Evolutionary conservation across 208 protist genomes (phyloP).

Genomic region (Leishmania martiniquensis): DNA sequence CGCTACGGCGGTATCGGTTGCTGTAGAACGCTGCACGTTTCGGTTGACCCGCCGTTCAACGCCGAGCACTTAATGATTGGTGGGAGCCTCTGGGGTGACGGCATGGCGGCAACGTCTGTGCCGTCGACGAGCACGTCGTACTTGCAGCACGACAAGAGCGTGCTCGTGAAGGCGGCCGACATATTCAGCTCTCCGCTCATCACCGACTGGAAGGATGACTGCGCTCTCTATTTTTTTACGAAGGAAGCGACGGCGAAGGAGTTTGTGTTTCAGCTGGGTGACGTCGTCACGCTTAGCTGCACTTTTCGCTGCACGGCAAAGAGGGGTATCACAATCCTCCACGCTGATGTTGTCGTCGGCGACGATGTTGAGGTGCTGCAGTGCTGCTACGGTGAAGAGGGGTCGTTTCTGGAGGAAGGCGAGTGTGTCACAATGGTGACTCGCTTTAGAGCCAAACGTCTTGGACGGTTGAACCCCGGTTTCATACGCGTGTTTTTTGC

Average conservation of each 20-base stretch:
- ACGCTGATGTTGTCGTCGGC: slow-evolving; percentile 46
- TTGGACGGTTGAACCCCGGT: slow-evolving; percentile 41
- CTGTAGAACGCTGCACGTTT: slow-evolving; percentile 27
- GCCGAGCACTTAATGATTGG: slow-evolving; percentile 33
- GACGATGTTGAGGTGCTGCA: slow-evolving; percentile 41
- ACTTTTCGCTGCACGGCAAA: slow-evolving; percentile 48
- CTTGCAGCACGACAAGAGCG: slow-evolving; percentile 37
- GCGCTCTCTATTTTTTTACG: slow-evolving; percentile 39
- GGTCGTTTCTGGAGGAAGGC: slow-evolving; percentile 52
- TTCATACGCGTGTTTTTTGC: slow-evolving; percentile 61
- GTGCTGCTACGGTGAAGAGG: slow-evolving; percentile 33
- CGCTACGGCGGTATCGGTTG: slow-evolving; percentile 23
- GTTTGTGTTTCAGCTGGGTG: slow-evolving; percentile 32
- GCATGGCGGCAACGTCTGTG: slow-evolving; percentile 18
- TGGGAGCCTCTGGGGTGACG: slow-evolving; percentile 15
- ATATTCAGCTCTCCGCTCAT: slow-evolving; percentile 22
- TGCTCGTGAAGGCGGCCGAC: slow-evolving; percentile 36
- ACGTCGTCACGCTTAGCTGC: slow-evolving; percentile 48
- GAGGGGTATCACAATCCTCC: slow-evolving; percentile 45
- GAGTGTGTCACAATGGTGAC: slow-evolving; percentile 56
- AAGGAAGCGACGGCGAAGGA: slow-evolving; percentile 25
- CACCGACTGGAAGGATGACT: slow-evolving; percentile 42
- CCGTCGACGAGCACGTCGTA: slow-evolving; percentile 27
- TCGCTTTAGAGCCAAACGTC: slow-evolving; percentile 31
- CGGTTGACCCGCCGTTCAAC: slow-evolving; percentile 41